A percentile compares a stretch with the other conserved stretches of the same genome.
Conservation (phyloP, 2,329 filamentous ascomycete genomes). For the Phialophora expanda region DNA sequence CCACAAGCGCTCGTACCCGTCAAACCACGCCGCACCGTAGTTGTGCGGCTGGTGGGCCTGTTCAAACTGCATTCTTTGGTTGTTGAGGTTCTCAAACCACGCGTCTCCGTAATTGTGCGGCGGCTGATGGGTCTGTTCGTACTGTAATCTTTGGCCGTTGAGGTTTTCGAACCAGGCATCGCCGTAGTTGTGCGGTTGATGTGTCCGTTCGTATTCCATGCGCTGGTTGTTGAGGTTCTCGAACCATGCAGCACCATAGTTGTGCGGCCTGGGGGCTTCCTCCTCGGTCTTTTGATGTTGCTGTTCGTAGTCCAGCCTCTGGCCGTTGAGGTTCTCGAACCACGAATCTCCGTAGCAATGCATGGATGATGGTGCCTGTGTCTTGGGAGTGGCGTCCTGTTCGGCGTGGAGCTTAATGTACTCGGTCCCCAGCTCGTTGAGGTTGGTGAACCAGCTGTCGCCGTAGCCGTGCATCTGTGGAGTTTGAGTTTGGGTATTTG, state of each 20-base stretch:
- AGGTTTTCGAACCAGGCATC: conserved; percentile 33
- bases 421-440: conserved; percentile 21
- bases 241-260: conserved; percentile 30
- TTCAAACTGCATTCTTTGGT: conserved; percentile 25
- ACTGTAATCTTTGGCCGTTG: not conserved
- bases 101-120: conserved; percentile 30
- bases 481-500: not conserved
- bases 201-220: conserved; percentile 16
- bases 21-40: conserved; percentile 31
- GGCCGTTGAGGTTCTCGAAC: conserved; percentile 31
- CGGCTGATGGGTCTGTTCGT: conserved; percentile 8
- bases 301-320: conserved; percentile 22
- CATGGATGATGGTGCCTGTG: conserved; percentile 5
- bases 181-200: conserved; percentile 26
- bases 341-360: conserved; percentile 30
- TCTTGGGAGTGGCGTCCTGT: not conserved
- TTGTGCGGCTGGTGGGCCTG: conserved; percentile 21
- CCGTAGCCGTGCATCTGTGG: conserved; percentile 30
- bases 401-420: conserved; percentile 18
- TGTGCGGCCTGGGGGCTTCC: conserved; percentile 2
- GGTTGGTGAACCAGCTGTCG: conserved; percentile 30
- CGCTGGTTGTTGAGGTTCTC: conserved; percentile 29
- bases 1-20: conserved; percentile 26
- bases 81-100: conserved; percentile 33
- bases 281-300: conserved; percentile 2